Conservation (phyloP, 306 rosid species). For the Malus asiatica region DNA sequence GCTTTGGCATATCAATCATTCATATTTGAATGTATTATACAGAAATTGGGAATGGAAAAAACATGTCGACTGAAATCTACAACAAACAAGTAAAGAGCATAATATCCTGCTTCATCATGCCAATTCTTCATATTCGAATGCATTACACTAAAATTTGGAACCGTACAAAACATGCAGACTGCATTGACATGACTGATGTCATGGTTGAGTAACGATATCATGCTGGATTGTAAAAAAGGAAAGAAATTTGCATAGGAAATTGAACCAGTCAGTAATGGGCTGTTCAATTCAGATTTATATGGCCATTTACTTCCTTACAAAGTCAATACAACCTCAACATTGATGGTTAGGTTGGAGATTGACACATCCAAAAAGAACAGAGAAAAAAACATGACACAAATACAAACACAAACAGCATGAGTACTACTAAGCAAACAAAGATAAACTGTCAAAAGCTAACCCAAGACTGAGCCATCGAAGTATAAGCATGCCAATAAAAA, state of each 20-base stretch:
- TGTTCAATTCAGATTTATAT: not conserved
- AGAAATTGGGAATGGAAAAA: not conserved
- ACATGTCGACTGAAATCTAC: not conserved
- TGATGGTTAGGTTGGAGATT: not conserved
- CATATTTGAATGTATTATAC: not conserved
- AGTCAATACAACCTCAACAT: not conserved
- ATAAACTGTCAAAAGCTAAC: not conserved
- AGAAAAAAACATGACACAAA: not conserved
- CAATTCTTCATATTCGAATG: not conserved
- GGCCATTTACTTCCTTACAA: not conserved
- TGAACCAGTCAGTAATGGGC: not conserved
- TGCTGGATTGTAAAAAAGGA: not conserved
- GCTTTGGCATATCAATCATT: not conserved
- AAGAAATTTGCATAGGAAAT: not conserved
- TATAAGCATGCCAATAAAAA: constrained; percentile 11
- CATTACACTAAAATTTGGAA: not conserved
- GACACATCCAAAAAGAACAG: not conserved
- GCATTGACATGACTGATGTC: not conserved
- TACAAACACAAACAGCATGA: not conserved
- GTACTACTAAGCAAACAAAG: not conserved
- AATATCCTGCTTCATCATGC: not conserved
- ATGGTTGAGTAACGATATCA: not conserved
- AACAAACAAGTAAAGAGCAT: not conserved
- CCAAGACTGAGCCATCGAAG: not conserved
- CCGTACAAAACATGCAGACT: not conserved